Conservation (phyloP, 1,284 basidiomycete species). For the Melampsora americana region DNA sequence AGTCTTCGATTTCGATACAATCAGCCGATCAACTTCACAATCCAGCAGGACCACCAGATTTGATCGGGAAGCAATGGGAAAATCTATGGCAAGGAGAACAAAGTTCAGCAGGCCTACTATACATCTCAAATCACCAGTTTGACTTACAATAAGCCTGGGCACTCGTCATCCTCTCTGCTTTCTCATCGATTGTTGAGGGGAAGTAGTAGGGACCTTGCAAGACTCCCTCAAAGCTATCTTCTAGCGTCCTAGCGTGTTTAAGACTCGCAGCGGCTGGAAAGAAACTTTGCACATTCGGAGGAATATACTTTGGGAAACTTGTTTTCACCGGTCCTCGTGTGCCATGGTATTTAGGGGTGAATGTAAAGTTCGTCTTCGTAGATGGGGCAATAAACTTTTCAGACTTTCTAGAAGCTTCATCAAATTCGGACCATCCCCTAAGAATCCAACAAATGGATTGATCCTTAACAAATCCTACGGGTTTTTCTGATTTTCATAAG, state of each 20-base stretch:
- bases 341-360: slow-evolving; percentile 10
- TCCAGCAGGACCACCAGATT: slow-evolving; percentile 20
- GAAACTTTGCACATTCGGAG: slow-evolving; percentile 22
- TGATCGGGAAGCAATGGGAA: slow-evolving; percentile 17
- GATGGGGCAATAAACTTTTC: slow-evolving; percentile 26
- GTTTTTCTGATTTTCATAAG: not conserved
- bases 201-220: slow-evolving; percentile 23
- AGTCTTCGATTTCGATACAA: slow-evolving; percentile 1
- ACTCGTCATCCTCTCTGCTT: slow-evolving; percentile 34
- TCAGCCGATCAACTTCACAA: slow-evolving; percentile 21
- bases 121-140: not conserved
- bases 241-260: not conserved
- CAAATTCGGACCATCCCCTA: slow-evolving; percentile 39
- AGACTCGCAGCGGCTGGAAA: slow-evolving; percentile 2
- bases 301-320: slow-evolving; percentile 41
- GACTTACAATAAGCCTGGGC: slow-evolving; percentile 40
- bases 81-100: not conserved
- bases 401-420: slow-evolving; percentile 31
- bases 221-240: slow-evolving; percentile 25
- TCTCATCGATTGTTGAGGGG: slow-evolving; percentile 34
- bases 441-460: too few species aligned
- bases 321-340: slow-evolving; percentile 13
- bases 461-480: not conserved
- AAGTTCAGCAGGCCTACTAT: too few species aligned
- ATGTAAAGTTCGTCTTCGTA: not conserved